Evolutionary conservation across 192 early-diverging fungal species (phyloP).

Genomic region (Endogone sp.): DNA sequence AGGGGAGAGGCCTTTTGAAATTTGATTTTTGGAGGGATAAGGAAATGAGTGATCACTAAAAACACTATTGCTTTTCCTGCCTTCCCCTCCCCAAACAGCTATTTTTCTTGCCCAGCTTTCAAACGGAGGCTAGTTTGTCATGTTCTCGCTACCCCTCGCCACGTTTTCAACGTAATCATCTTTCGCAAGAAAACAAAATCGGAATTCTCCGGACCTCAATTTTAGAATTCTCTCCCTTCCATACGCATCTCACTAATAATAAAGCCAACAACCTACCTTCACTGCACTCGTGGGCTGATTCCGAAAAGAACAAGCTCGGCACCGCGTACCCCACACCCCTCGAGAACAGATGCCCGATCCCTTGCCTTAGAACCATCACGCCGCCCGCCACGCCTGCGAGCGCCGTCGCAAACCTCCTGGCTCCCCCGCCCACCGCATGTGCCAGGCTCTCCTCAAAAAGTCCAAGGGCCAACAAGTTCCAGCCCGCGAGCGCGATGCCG

Average conservation of each 20-base stretch:
- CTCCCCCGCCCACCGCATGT: conserved; percentile 31
- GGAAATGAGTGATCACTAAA: no score
- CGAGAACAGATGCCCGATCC: conserved; percentile 45
- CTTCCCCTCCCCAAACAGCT: no score
- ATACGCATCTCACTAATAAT: no score
- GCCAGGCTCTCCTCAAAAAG: conserved; percentile 52
- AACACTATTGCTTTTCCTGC: no score
- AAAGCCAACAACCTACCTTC: conserved; percentile 37
- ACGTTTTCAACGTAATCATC: no score
- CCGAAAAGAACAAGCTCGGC: conserved; percentile 48
- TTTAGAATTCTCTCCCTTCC: no score
- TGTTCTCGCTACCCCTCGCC: no score
- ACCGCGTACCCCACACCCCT: conserved; percentile 44
- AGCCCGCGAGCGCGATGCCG: conserved; percentile 22
- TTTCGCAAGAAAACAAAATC: no score
- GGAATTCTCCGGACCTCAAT: no score
- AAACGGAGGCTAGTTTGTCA: no score
- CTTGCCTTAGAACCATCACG: conserved; percentile 23
- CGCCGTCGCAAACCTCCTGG: conserved; percentile 32
- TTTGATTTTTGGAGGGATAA: no score
- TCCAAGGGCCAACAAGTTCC: conserved; percentile 45
- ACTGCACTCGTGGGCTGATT: conserved; percentile 50
- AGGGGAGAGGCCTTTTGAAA: conserved; percentile 38
- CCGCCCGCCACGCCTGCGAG: conserved; percentile 21
- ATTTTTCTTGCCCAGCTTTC: no score